Evolutionary conservation across 805 yeast species (phyloP).

Genomic region (Wickerhamomyces mucosus): DNA sequence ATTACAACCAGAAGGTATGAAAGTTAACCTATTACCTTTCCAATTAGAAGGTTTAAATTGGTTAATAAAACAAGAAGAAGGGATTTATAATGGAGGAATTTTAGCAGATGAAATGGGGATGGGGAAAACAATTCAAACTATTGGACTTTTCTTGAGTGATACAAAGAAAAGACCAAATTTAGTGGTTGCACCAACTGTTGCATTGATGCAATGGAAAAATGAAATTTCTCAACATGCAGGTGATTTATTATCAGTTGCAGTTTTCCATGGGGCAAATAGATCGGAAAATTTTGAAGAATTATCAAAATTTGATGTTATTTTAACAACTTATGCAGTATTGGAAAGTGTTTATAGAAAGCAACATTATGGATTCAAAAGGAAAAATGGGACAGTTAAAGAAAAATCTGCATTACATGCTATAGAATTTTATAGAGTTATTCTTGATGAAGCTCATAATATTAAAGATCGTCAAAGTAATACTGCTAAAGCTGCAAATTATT

Average conservation of each 20-base stretch:
- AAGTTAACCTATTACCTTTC: slow-evolving; percentile 69
- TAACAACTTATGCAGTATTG: slow-evolving; percentile 88
- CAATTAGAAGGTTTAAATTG: slow-evolving; percentile 91
- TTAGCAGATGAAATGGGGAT: slow-evolving; percentile 99
- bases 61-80: slow-evolving; percentile 75
- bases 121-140: slow-evolving; percentile 98
- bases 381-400: slow-evolving; percentile 62
- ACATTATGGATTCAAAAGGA: slow-evolving; percentile 71
- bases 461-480: slow-evolving; percentile 92
- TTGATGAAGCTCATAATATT: slow-evolving; percentile 97
- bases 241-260: slow-evolving; percentile 52
- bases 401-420: slow-evolving; percentile 64
- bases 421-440: slow-evolving; percentile 72
- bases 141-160: slow-evolving; percentile 74
- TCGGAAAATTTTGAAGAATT: slow-evolving; percentile 44
- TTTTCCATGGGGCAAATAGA: slow-evolving; percentile 84
- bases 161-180: slow-evolving; percentile 60
- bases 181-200: slow-evolving; percentile 98
- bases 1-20: slow-evolving; percentile 72
- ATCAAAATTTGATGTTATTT: slow-evolving; percentile 59
- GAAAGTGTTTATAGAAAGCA: slow-evolving; percentile 84
- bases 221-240: slow-evolving; percentile 84
- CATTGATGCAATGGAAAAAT: slow-evolving; percentile 93
- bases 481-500: slow-evolving; percentile 77
- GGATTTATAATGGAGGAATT: slow-evolving; percentile 79